phyloP scores from a whole-genome alignment of 2,329 filamentous ascomycete genomes.

The Fusarium chlamydosporum region DNA sequence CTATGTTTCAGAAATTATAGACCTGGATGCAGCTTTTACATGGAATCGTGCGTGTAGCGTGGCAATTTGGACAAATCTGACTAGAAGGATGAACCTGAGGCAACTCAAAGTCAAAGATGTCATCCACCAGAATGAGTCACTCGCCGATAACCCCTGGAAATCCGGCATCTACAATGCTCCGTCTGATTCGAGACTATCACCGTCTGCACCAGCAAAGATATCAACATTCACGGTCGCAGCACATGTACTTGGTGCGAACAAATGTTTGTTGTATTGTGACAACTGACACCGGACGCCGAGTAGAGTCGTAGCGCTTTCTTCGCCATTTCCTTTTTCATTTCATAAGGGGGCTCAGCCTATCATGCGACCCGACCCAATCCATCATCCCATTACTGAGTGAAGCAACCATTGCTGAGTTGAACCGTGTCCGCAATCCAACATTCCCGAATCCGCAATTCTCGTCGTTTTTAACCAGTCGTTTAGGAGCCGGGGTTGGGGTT shows the following conservation, averaged over 20 bases:
- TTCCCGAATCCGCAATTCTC: slow-evolving; percentile 51
- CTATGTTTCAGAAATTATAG: neutral
- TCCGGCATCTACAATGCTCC: slow-evolving; percentile 22
- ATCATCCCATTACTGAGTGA: slow-evolving; percentile 55
- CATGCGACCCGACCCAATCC: slow-evolving; percentile 56
- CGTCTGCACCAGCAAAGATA: neutral
- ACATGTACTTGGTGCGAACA: slow-evolving; percentile 47
- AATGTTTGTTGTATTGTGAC: slow-evolving; percentile 58
- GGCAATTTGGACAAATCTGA: neutral
- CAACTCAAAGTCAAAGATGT: slow-evolving; percentile 30
- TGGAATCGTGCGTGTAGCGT: neutral
- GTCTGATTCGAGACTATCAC: neutral
- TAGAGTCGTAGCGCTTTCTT: slow-evolving; percentile 57
- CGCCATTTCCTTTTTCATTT: slow-evolving; percentile 51
- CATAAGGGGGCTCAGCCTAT: slow-evolving; percentile 55
- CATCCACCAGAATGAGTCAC: slow-evolving; percentile 46
- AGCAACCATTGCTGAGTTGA: slow-evolving; percentile 52
- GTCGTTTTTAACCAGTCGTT: slow-evolving; percentile 49
- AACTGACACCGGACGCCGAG: slow-evolving; percentile 61
- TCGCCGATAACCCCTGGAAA: slow-evolving; percentile 23
- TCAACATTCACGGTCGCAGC: slow-evolving; percentile 35
- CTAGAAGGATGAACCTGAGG: slow-evolving; percentile 30
- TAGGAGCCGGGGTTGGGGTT: slow-evolving; percentile 87
- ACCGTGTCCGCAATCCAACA: slow-evolving; percentile 52
- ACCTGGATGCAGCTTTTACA: neutral